Percentiles rank a stretch among this genome's conserved stretches.
These are phyloP conservation scores for Plasmodium vivax DNA, from an alignment of 169 alveolate species.

Conservation along the genomic window DNA sequence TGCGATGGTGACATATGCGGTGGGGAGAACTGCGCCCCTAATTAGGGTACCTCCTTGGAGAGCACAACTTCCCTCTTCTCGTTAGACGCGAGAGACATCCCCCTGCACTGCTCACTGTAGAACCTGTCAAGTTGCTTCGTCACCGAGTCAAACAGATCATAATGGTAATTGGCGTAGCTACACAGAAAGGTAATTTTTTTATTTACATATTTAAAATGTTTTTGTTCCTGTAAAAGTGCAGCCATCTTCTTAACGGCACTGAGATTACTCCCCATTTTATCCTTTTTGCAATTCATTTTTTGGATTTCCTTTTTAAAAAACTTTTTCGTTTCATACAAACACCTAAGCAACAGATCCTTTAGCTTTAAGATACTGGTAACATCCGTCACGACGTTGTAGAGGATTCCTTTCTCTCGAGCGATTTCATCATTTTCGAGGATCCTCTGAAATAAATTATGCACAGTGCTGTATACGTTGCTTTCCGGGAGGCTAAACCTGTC, in stretches of 20 bases:
- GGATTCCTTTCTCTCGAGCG: slow-evolving; percentile 44
- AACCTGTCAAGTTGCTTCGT: slow-evolving; percentile 14
- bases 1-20: neutral
- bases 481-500: slow-evolving; percentile 39
- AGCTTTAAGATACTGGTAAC: slow-evolving; percentile 21
- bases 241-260: neutral
- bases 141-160: slow-evolving; percentile 6
- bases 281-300: slow-evolving; percentile 14
- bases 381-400: slow-evolving; percentile 62
- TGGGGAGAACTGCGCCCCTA: neutral
- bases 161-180: slow-evolving; percentile 66
- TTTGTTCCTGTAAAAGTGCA: slow-evolving; percentile 32
- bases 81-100: neutral
- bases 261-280: neutral
- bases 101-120: slow-evolving; percentile 37
- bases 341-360: slow-evolving; percentile 49
- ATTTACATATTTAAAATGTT: slow-evolving; percentile 33
- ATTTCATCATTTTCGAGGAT: slow-evolving; percentile 65
- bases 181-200: slow-evolving; percentile 54
- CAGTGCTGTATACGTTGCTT: slow-evolving; percentile 26
- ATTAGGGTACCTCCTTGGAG: neutral
- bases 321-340: slow-evolving; percentile 52
- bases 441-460: slow-evolving; percentile 31
- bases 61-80: slow-evolving; percentile 55
- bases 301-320: slow-evolving; percentile 43